These are phyloP conservation scores for Glaciozyma martinii DNA, from an alignment of 768 basidiomycete genomes.

Conservation along the genomic window DNA sequence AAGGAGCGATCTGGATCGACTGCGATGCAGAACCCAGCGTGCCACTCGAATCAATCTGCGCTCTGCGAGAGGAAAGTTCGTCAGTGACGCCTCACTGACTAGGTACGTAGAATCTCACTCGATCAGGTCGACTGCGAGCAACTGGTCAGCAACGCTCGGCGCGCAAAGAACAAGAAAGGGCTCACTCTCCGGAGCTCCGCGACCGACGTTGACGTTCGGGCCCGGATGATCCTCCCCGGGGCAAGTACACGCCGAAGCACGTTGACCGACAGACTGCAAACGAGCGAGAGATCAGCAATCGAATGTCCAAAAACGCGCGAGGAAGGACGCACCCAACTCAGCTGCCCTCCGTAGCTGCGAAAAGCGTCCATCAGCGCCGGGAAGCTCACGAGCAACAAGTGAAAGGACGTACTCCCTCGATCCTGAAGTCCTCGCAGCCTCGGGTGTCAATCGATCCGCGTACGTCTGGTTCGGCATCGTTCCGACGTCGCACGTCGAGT, in stretches of 20 bases:
- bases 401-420: constrained; percentile 11
- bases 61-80: neutral
- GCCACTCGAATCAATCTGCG: constrained; percentile 34
- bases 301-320: neutral
- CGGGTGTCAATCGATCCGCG: constrained; percentile 50
- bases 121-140: constrained; percentile 45
- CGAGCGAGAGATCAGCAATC: neutral
- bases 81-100: neutral
- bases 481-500: constrained; percentile 68
- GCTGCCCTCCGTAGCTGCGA: constrained; percentile 41
- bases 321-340: constrained; percentile 6
- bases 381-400: neutral
- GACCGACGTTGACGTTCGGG: constrained; percentile 53
- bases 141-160: neutral
- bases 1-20: constrained; percentile 51
- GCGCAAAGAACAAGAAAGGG: neutral
- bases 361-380: neutral
- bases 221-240: constrained; percentile 68
- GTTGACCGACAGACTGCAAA: constrained; percentile 64
- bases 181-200: constrained; percentile 69
- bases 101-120: constrained; percentile 62
- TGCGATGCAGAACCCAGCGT: constrained; percentile 44
- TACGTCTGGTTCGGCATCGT: constrained; percentile 60
- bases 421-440: constrained; percentile 43
- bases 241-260: constrained; percentile 79